These are phyloP conservation scores for Meira nashicola DNA, from an alignment of 1,284 basidiomycete genomes.

Conservation along the genomic window DNA sequence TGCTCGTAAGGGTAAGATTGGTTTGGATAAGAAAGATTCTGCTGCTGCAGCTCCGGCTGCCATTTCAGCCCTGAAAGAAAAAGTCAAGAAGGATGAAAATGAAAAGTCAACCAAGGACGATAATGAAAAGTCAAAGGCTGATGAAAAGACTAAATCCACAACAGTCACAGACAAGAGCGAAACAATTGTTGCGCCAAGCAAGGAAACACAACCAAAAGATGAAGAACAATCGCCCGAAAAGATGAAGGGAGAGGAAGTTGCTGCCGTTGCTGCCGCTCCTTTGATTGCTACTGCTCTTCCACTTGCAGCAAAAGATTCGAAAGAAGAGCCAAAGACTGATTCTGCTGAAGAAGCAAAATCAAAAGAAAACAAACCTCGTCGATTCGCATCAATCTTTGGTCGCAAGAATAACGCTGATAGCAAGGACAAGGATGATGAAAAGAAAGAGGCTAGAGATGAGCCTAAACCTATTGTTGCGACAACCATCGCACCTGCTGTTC, in stretches of 20 bases:
- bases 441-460: constrained; percentile 1
- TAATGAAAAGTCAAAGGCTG: neutral
- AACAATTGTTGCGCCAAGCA: neutral
- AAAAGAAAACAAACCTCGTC: neutral
- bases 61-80: neutral
- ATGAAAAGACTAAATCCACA: neutral
- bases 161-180: neutral
- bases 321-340: neutral
- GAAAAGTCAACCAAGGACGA: neutral
- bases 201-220: neutral
- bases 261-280: neutral
- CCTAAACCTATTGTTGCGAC: neutral
- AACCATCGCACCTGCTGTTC: neutral
- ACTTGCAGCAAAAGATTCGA: neutral
- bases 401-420: neutral
- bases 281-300: neutral
- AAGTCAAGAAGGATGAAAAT: constrained; percentile 7
- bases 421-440: neutral
- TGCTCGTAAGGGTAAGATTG: neutral
- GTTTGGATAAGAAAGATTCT: neutral
- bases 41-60: neutral
- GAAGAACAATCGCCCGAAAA: neutral
- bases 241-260: neutral
- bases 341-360: neutral
- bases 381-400: neutral